Base-by-base conservation (phyloP, 306 rosid genomes). In the Pueraria montana region DNA sequence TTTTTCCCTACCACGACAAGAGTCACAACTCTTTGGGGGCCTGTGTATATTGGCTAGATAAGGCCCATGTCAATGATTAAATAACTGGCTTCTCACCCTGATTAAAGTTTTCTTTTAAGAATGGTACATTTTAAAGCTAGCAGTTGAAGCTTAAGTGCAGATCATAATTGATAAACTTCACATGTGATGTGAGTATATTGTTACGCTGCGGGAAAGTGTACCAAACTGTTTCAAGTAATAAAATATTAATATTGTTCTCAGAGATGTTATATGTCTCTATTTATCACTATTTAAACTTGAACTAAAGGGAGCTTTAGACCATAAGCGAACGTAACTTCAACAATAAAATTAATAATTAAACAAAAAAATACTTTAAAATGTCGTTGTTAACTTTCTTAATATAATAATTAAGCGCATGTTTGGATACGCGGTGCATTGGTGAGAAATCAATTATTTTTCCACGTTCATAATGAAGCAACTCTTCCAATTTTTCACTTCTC, bases 61-160 rank as follows among this genome's bases (percentile, higher is more conserved):
- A 63, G 42, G 83, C 36, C 74, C 79, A 12, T 70, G 85, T 71
- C 64, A 78, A 76, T 55, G 12, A 64, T 77, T 26, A 9, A 48
- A 0, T 49, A 49, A n/a, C 40, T 61, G 20, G 2, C 20, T 49
- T 49, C 56, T 49, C 56, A 49, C n/a, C 53, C 13, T 48, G 2
- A 48, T 16, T 49, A 38, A 38, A 5, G 10, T 16, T 49, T 32
- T 43, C 21, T 62, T 53, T n/a, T 59, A 42, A 76, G 26, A 76
- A 16, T 24, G 68, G 53, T 52, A 7, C 61, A 18, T 53, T 18
- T 53, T 53, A 36, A 38, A 38, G 68, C 36, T 36, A 66, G 27
- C n/a, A 11, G 7, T 42, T 76, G 6, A 76, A 65, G 62, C 63
- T 46, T n/a, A 46, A 46, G 53, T 58, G 42, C 69, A 62, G 17